Percentiles rank a stretch among this genome's conserved stretches.
Evolutionary conservation across 768 basidiomycete genomes (phyloP).

Genomic region (Solioccasus polychromus): DNA sequence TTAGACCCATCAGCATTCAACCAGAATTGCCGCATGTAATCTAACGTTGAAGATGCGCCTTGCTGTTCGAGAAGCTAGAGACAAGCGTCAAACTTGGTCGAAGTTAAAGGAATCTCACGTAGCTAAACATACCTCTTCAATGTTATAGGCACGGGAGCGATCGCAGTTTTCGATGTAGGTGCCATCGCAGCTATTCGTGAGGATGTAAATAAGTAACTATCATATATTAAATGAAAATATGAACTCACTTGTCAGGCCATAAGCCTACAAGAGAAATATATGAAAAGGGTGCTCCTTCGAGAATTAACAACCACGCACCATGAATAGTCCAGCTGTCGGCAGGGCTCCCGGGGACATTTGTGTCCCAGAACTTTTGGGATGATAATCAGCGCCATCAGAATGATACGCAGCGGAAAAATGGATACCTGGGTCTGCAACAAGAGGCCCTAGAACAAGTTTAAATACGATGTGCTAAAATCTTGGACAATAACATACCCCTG

Average conservation of each 20-base stretch:
- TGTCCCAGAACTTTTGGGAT: slow-evolving; percentile 67
- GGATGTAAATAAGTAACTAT: background rate
- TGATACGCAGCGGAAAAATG: background rate
- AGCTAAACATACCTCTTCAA: slow-evolving; percentile 34
- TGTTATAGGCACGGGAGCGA: slow-evolving; percentile 42
- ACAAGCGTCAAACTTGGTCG: background rate
- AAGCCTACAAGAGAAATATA: slow-evolving; percentile 44
- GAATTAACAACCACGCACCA: slow-evolving; percentile 38
- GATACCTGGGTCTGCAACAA: slow-evolving; percentile 53
- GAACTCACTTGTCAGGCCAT: slow-evolving; percentile 61
- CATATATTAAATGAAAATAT: background rate
- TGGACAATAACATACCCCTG: slow-evolving; percentile 47
- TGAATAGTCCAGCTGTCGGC: slow-evolving; percentile 72
- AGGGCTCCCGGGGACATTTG: slow-evolving; percentile 59
- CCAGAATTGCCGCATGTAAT: slow-evolving; percentile 65
- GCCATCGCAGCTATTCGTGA: slow-evolving; percentile 50
- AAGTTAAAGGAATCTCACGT: background rate
- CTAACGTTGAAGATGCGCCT: slow-evolving; percentile 54
- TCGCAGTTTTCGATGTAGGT: slow-evolving; percentile 37
- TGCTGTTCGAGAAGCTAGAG: slow-evolving; percentile 50
- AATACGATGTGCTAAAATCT: background rate
- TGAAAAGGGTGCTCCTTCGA: background rate
- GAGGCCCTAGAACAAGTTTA: slow-evolving; percentile 44
- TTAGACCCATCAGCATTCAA: slow-evolving; percentile 57
- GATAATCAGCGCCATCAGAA: slow-evolving; percentile 1